Conservation (phyloP, 2,329 filamentous ascomycete genomes). For the Verticillium klebahnii region DNA sequence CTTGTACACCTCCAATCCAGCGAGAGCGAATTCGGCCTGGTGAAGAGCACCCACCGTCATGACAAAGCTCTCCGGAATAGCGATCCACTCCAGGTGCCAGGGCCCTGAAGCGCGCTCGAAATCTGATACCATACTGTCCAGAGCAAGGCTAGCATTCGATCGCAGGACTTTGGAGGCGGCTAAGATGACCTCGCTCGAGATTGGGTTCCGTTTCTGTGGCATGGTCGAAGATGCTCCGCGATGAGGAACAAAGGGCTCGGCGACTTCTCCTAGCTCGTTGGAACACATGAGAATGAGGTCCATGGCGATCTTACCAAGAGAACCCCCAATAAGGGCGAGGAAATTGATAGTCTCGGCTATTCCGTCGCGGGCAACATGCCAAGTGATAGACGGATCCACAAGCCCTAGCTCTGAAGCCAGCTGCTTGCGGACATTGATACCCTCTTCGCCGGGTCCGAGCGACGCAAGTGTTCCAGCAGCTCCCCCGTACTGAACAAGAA, state of each 20-base stretch:
- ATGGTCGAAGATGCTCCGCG: slow-evolving; percentile 51
- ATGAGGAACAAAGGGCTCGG: slow-evolving; percentile 51
- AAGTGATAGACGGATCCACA: slow-evolving; percentile 46
- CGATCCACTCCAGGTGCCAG: slow-evolving; percentile 57
- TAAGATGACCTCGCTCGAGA: slow-evolving; percentile 51
- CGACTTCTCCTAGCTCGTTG: slow-evolving; percentile 44
- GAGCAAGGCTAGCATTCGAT: slow-evolving; percentile 44
- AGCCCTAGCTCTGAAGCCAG: slow-evolving; percentile 44
- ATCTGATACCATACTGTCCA: slow-evolving; percentile 54
- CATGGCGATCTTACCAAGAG: slow-evolving; percentile 49
- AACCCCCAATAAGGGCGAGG: slow-evolving; percentile 47
- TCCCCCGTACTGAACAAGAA: slow-evolving; percentile 53
- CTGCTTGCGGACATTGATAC: slow-evolving; percentile 41
- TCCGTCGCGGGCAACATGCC: slow-evolving; percentile 51
- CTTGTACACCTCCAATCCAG: slow-evolving; percentile 44
- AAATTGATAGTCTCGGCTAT: slow-evolving; percentile 49
- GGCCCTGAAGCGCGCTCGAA: slow-evolving; percentile 54
- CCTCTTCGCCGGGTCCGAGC: slow-evolving; percentile 40
- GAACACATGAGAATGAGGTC: slow-evolving; percentile 55
- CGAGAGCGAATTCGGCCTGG: slow-evolving; percentile 49
- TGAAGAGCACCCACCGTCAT: slow-evolving; percentile 45
- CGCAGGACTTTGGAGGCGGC: slow-evolving; percentile 49
- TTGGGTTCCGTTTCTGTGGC: slow-evolving; percentile 56
- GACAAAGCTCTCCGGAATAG: slow-evolving; percentile 49
- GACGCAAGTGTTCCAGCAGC: slow-evolving; percentile 52